These are phyloP conservation scores for Thraustotheca clavata DNA, from an alignment of 352 stramenopile species.

Conservation along the genomic window DNA sequence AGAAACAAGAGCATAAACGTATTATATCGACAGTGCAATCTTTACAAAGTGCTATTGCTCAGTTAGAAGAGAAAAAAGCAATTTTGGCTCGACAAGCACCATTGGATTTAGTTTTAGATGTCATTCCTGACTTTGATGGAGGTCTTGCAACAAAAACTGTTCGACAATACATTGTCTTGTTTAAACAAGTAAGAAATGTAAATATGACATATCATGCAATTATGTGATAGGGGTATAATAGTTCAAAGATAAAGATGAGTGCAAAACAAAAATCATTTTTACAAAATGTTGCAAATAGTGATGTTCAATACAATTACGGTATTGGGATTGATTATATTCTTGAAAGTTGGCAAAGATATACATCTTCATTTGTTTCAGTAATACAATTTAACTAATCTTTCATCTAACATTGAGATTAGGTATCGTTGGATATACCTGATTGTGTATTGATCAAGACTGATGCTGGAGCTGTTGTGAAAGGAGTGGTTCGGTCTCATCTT, in stretches of 20 bases:
- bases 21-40: slow-evolving; percentile 3
- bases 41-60: neutral
- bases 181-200: slow-evolving; percentile 13
- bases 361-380: slow-evolving; percentile 12
- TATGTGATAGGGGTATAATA: slow-evolving; percentile 16
- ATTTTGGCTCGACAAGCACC: slow-evolving; percentile 4
- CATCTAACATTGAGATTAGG: neutral
- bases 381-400: neutral
- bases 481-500: slow-evolving; percentile 6
- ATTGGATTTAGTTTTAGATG: neutral
- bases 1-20: slow-evolving; percentile 15
- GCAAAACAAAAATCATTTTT: slow-evolving; percentile 6
- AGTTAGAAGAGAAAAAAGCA: neutral
- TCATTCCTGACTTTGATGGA: slow-evolving; percentile 20
- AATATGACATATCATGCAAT: neutral
- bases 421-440: neutral
- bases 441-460: slow-evolving; percentile 20
- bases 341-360: slow-evolving; percentile 13
- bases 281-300: neutral
- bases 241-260: slow-evolving; percentile 2
- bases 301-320: slow-evolving; percentile 3
- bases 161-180: slow-evolving; percentile 17
- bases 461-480: slow-evolving; percentile 15
- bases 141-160: neutral
- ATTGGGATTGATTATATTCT: slow-evolving; percentile 14